These are phyloP conservation scores for Yueomyces sinensis DNA, from an alignment of 805 yeast genomes.

Conservation along the genomic window DNA sequence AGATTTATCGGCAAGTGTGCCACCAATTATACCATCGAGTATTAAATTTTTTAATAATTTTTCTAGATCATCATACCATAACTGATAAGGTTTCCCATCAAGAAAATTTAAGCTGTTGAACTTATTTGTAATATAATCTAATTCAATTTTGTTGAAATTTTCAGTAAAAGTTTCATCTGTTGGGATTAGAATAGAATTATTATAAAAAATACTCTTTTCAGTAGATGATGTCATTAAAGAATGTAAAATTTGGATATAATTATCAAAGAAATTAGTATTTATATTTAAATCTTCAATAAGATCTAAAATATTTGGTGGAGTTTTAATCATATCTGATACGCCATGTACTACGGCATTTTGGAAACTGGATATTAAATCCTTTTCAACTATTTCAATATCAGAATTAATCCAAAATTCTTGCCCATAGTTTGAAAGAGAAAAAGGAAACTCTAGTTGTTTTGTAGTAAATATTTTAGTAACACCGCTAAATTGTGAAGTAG, in stretches of 20 bases:
- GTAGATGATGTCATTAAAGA: background rate
- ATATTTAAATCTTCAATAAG: slow-evolving; percentile 15
- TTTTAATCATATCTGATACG: slow-evolving; percentile 32
- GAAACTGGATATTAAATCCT: slow-evolving; percentile 44
- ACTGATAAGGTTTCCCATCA: background rate
- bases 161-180: slow-evolving; percentile 25
- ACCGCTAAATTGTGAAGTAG: slow-evolving; percentile 10
- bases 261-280: slow-evolving; percentile 1
- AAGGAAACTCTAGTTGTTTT: too few relatives aligned
- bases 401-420: too few relatives aligned
- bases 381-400: slow-evolving; percentile 22
- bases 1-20: too few relatives aligned
- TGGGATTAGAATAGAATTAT: slow-evolving; percentile 28
- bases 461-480: too few relatives aligned
- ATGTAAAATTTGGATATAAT: slow-evolving; percentile 2
- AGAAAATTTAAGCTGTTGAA: too few relatives aligned
- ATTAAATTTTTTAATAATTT: slow-evolving; percentile 21
- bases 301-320: slow-evolving; percentile 26
- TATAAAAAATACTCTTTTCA: slow-evolving; percentile 1
- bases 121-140: slow-evolving; percentile 28
- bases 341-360: slow-evolving; percentile 61
- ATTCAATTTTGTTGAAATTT: slow-evolving; percentile 30
- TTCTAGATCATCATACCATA: slow-evolving; percentile 12
- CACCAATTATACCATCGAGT: slow-evolving; percentile 33
- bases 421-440: too few relatives aligned